Base-by-base conservation (phyloP, 441 rosid genomes). In the Eruca vesicaria region DNA sequence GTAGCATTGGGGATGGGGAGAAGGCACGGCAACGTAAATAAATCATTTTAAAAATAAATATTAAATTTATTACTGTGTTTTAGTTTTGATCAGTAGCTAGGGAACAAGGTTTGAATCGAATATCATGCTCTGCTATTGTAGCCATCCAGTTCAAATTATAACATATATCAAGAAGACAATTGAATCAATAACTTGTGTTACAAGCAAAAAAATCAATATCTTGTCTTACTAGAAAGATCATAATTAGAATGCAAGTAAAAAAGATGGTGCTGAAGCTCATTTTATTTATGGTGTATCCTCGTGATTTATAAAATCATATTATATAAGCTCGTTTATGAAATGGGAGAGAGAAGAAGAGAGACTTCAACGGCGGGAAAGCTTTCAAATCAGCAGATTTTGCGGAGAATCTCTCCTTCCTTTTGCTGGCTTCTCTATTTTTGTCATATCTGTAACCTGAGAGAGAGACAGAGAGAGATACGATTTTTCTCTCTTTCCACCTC, bases 341-440 rank as follows among this genome's bases (percentile, higher is more conserved):
- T 20, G 79, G 69, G 79, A 75, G 65, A n/a, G n/a, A n/a, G n/a
- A n/a, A 69, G 31, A 36, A 60, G 61, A 58, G 35, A 53, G 16
- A 41, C 57, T 73, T 64, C 58, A 78, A 75, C 57, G 80, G 80
- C 79, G 60, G 63, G 58, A 59, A 78, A 73, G 4, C 38, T 70
- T 26, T 61, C 2, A 43, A n/a, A 57, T 3, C 4, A 29, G 57
- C 85, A 79, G 84, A 63, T 36, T 79, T 74, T 63, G 71, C 79
- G 90, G 84, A 90, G 79, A 84, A 9, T 78, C 73, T 84, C 78
- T 81, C 28, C 28, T 83, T 79, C 84, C 67, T 82, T 69, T 66
- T 20, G 65, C 43, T 72, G 77, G 29, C 38, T 61, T 14, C 21
- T 32, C 65, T 71, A 69, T 64, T 71, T 71, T 65, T 70, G 57